phyloP scores from a whole-genome alignment of 345 rosid genomes.

The Gossypium bickii region DNA sequence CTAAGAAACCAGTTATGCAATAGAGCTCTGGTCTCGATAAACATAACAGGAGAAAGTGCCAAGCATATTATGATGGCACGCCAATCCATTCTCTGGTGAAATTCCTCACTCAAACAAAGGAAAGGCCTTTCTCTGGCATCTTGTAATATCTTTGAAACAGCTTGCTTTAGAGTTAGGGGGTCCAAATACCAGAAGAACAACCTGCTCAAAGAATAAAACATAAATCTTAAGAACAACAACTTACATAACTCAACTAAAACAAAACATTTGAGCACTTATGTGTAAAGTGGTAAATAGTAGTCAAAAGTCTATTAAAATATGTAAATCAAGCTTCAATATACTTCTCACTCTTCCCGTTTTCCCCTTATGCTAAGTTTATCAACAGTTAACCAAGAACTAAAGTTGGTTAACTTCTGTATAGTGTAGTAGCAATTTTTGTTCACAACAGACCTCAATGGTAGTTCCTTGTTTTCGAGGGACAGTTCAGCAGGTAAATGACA shows the following conservation, averaged over 20 bases:
- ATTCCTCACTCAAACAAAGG: constrained; percentile 50
- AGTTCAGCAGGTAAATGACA: constrained; percentile 39
- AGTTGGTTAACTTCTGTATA: neutral
- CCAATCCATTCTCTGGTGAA: constrained; percentile 57
- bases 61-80: constrained; percentile 37
- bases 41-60: constrained; percentile 53
- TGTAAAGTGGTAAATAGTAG: neutral
- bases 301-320: neutral
- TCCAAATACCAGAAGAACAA: constrained; percentile 67
- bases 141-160: constrained; percentile 54
- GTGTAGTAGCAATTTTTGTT: constrained; percentile 7
- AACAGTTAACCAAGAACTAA: neutral
- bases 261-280: neutral
- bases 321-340: neutral
- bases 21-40: constrained; percentile 46
- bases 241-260: neutral
- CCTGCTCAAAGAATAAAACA: constrained; percentile 32
- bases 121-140: constrained; percentile 55
- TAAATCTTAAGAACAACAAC: neutral
- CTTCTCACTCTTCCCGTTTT: neutral
- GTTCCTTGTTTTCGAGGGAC: constrained; percentile 29
- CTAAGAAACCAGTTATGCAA: constrained; percentile 69
- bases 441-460: constrained; percentile 54
- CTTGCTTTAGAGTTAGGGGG: constrained; percentile 52
- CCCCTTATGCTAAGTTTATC: neutral